Conservation (phyloP, 2,329 filamentous ascomycete genomes). For the Beauveria bassiana region DNA sequence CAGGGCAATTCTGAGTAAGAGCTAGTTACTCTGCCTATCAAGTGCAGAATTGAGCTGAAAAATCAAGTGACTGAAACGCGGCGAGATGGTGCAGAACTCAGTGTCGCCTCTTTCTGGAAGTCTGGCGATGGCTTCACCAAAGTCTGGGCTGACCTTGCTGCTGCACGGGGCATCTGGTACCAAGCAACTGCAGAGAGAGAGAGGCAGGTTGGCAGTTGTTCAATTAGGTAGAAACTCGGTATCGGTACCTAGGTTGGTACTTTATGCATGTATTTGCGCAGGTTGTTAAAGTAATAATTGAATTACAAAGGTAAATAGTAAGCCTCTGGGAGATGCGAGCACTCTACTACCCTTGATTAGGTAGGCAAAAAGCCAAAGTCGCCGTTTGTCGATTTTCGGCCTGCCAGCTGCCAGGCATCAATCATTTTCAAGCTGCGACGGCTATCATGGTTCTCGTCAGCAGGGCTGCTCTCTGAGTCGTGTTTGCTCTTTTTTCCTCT, state of each 20-base stretch:
- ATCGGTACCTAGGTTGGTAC: too few species aligned
- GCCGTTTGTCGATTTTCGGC: neutral
- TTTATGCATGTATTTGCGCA: too few species aligned
- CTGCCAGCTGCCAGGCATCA: constrained; percentile 6
- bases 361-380: neutral
- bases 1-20: neutral
- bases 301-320: too few species aligned
- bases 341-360: neutral
- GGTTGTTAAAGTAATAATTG: too few species aligned
- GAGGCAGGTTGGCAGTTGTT: too few species aligned
- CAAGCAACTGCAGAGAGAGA: too few species aligned
- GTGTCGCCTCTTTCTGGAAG: too few species aligned
- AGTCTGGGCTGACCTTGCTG: too few species aligned
- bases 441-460: neutral
- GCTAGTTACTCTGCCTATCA: neutral
- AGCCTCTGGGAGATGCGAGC: too few species aligned
- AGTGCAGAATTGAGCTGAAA: neutral
- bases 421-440: neutral
- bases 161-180: neutral
- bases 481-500: neutral
- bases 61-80: neutral
- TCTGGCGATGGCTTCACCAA: neutral
- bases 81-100: neutral
- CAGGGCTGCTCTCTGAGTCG: neutral
- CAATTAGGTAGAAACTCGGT: too few species aligned